Evolutionary conservation across 352 stramenopile species (phyloP).

Genomic region (Phytophthora europaea): DNA sequence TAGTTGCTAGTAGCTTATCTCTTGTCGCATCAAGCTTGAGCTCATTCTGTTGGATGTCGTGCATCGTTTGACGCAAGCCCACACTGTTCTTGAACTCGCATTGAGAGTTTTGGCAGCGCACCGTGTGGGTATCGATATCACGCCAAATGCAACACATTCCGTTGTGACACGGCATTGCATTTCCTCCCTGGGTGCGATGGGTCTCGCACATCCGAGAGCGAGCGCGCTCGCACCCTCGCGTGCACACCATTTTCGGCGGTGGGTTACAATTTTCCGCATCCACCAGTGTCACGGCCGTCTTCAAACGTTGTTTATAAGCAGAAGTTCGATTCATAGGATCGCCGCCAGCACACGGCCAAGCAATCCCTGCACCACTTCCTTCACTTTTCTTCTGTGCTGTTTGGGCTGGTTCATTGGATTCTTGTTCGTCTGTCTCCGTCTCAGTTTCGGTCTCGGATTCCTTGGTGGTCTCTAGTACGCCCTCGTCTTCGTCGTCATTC

Average conservation of each 20-base stretch:
- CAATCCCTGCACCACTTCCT: not conserved
- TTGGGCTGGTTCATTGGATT: not conserved
- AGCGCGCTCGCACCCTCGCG: constrained; percentile 53
- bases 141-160: constrained; percentile 69
- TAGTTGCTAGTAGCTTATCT: constrained; percentile 14
- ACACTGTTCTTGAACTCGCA: constrained; percentile 80
- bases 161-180: constrained; percentile 54
- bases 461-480: constrained; percentile 4
- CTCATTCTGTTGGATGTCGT: constrained; percentile 62
- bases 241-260: constrained; percentile 52
- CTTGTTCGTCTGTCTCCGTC: constrained; percentile 44
- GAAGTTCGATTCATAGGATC: constrained; percentile 7
- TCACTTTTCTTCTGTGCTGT: not conserved
- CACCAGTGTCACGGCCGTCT: constrained; percentile 61
- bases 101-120: constrained; percentile 63
- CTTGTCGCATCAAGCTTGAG: constrained; percentile 19
- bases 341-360: constrained; percentile 26
- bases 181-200: constrained; percentile 33
- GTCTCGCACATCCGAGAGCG: constrained; percentile 65
- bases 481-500: constrained; percentile 15
- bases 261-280: constrained; percentile 70
- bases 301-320: constrained; percentile 58
- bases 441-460: constrained; percentile 33
- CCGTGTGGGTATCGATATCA: constrained; percentile 66
- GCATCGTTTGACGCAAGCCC: constrained; percentile 70